Conservation (phyloP, 257 asterid species). For the Fraxinus americana region DNA sequence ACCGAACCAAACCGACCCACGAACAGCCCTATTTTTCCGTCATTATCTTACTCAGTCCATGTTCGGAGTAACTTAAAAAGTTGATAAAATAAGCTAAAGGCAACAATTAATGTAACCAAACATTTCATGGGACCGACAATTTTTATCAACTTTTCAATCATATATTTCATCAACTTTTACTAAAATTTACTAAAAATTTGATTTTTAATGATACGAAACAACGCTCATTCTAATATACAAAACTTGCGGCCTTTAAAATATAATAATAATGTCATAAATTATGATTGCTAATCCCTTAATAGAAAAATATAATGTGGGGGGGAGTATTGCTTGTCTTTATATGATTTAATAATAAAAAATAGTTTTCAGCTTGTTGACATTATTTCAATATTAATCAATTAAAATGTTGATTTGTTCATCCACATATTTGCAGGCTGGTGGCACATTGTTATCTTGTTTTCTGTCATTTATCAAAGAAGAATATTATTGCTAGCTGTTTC, state of each 20-base stretch:
- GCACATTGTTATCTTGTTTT: not conserved
- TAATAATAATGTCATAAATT: not conserved
- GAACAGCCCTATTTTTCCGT: too few species aligned
- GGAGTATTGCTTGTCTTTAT: not conserved
- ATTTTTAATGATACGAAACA: too few species aligned
- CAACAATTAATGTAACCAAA: too few species aligned
- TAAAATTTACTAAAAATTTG: too few species aligned
- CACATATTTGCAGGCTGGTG: not conserved
- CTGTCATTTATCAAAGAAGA: not conserved
- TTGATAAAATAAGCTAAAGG: too few species aligned
- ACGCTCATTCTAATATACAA: too few species aligned
- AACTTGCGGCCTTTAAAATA: too few species aligned
- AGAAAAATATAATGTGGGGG: not conserved
- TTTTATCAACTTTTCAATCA: too few species aligned
- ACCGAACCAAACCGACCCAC: too few species aligned
- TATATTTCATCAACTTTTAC: too few species aligned
- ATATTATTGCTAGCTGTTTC: conserved; percentile 1
- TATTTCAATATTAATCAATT: not conserved
- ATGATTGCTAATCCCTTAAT: not conserved
- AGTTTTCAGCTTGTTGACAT: not conserved
- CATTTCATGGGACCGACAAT: too few species aligned
- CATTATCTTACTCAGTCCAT: not conserved
- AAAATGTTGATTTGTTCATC: not conserved
- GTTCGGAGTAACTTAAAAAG: too few species aligned
- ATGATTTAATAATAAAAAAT: not conserved